Conservation (phyloP, 2,329 filamentous ascomycete genomes). For the Neofusicoccum cordaticola region DNA sequence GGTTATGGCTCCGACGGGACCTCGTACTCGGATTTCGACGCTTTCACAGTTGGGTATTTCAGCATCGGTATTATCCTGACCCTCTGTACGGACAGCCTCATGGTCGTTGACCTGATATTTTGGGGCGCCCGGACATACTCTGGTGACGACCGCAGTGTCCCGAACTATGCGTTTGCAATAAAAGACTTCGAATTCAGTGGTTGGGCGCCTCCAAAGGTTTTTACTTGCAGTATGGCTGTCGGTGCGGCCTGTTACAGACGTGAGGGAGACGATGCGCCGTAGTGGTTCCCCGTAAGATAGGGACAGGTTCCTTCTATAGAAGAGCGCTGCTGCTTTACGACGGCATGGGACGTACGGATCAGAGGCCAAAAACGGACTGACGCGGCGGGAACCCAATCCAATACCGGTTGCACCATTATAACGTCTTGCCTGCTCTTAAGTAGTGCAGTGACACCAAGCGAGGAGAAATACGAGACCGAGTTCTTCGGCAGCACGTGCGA, state of each 20-base stretch:
- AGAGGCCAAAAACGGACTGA: no score
- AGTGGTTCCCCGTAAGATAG: not conserved
- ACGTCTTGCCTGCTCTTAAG: no score
- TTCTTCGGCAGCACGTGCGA: no score
- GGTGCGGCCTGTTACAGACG: not conserved
- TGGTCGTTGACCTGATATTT: not conserved
- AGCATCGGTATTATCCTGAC: slow-evolving; percentile 19
- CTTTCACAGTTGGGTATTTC: not conserved
- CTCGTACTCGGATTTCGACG: not conserved
- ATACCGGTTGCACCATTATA: no score
- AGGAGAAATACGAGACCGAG: no score
- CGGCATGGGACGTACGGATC: not conserved
- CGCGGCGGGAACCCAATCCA: no score
- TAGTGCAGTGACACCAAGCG: no score
- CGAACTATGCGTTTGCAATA: not conserved
- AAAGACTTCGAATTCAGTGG: not conserved
- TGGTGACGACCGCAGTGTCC: not conserved
- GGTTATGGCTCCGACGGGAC: slow-evolving; percentile 20
- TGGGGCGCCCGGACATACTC: not conserved
- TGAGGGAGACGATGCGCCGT: not conserved
- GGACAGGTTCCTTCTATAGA: not conserved
- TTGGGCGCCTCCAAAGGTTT: not conserved
- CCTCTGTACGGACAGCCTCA: slow-evolving; percentile 5
- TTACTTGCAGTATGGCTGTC: not conserved
- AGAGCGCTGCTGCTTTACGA: not conserved